Evolutionary conservation across 129 eudicot genomes (phyloP).

Genomic region (Oenanthe sinensis): DNA sequence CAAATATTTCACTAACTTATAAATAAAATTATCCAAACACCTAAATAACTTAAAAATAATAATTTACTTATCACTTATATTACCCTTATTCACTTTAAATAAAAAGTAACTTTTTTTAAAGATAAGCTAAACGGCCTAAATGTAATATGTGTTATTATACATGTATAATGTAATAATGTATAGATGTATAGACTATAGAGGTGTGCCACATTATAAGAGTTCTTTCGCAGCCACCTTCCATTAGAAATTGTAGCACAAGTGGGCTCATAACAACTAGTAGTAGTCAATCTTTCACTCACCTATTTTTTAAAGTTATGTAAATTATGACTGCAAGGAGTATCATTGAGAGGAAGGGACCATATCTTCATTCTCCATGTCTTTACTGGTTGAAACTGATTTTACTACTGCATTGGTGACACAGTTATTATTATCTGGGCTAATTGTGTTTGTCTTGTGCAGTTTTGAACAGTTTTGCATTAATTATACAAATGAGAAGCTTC

Average conservation of each 20-base stretch:
- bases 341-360: background rate
- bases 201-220: background rate
- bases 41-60: too few species aligned
- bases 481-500: conserved; percentile 94
- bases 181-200: background rate
- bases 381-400: background rate
- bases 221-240: background rate
- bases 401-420: conserved; percentile 3
- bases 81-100: too few species aligned
- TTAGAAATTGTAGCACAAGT: background rate
- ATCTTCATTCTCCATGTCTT: background rate
- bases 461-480: conserved; percentile 98
- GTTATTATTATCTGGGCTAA: conserved; percentile 10
- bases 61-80: too few species aligned
- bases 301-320: background rate
- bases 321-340: background rate
- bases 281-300: background rate
- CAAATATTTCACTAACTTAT: too few species aligned
- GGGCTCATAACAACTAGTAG: background rate
- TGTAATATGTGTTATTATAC: background rate
- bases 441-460: conserved; percentile 43
- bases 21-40: too few species aligned
- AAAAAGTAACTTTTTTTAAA: too few species aligned
- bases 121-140: too few species aligned
- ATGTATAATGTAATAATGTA: background rate